Conservation (phyloP, 305 asterid genomes). For the Plantago lanceolata region DNA sequence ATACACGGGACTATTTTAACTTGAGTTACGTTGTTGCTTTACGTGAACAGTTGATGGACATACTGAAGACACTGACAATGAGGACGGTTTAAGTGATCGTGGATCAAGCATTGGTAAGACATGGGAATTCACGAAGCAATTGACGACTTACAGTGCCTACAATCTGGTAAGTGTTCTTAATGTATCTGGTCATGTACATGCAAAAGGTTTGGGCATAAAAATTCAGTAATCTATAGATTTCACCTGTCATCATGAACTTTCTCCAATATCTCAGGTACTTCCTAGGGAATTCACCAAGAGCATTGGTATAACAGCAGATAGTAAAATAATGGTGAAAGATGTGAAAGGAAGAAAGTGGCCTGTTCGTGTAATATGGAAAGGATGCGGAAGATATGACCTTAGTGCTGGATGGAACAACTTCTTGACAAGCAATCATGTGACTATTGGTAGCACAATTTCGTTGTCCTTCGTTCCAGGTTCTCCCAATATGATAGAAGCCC, state of each 20-base stretch:
- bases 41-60: neutral
- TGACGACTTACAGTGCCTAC: neutral
- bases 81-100: neutral
- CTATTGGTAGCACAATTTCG: conserved; percentile 2
- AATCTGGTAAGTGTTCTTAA: neutral
- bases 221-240: neutral
- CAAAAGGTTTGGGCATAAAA: neutral
- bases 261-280: neutral
- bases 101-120: neutral
- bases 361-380: neutral
- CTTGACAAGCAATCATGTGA: neutral
- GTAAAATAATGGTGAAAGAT: neutral
- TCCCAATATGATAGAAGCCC: neutral
- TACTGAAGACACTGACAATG: neutral
- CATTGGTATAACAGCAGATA: neutral
- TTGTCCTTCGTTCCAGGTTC: neutral
- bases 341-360: neutral
- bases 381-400: neutral
- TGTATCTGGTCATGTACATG: neutral
- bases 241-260: neutral
- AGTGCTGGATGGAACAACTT: neutral
- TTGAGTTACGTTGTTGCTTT: conserved; percentile 8
- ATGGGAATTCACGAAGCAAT: neutral
- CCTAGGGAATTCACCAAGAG: neutral
- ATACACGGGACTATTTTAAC: too few relatives aligned